phyloP scores from a whole-genome alignment of 192 early-diverging fungal genomes.

The Coemansia sp. region DNA sequence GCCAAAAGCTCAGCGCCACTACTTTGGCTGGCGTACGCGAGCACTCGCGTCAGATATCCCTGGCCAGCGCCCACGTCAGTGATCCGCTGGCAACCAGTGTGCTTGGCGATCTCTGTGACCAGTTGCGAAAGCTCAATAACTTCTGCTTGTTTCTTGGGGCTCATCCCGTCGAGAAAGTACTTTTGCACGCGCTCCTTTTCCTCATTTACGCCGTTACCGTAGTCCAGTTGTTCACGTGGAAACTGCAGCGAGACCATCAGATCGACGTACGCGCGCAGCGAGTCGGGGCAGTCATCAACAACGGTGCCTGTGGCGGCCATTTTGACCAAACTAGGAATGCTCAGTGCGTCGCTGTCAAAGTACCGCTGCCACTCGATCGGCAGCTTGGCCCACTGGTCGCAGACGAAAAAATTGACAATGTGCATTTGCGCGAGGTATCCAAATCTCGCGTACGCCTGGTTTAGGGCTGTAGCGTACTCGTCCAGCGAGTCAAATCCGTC shows the following conservation, averaged over 20 bases:
- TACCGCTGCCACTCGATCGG: slow-evolving; percentile 36
- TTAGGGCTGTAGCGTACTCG: slow-evolving; percentile 28
- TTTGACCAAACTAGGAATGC: slow-evolving; percentile 19
- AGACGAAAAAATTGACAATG: slow-evolving; percentile 47
- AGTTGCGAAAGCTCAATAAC: slow-evolving; percentile 39
- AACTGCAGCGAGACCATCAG: slow-evolving; percentile 34
- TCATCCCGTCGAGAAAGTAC: slow-evolving; percentile 48
- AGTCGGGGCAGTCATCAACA: slow-evolving; percentile 12
- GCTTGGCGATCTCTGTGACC: slow-evolving; percentile 14
- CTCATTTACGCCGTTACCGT: neutral
- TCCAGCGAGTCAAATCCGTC: slow-evolving; percentile 20
- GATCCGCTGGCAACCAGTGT: slow-evolving; percentile 19
- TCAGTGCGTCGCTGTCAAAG: slow-evolving; percentile 19
- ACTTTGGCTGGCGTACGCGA: slow-evolving; percentile 27
- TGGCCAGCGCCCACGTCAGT: slow-evolving; percentile 51
- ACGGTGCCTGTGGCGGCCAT: slow-evolving; percentile 31
- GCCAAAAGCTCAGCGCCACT: slow-evolving; percentile 26
- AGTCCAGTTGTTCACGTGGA: slow-evolving; percentile 8
- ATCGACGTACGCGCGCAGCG: slow-evolving; percentile 25
- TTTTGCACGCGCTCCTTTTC: slow-evolving; percentile 5
- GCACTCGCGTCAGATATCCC: slow-evolving; percentile 43
- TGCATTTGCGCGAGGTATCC: slow-evolving; percentile 33
- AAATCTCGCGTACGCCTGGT: slow-evolving; percentile 12
- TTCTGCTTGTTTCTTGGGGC: slow-evolving; percentile 45
- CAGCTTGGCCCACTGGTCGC: slow-evolving; percentile 25